Conservation (phyloP, 257 asterid genomes). For the Penstemon eatonii region DNA sequence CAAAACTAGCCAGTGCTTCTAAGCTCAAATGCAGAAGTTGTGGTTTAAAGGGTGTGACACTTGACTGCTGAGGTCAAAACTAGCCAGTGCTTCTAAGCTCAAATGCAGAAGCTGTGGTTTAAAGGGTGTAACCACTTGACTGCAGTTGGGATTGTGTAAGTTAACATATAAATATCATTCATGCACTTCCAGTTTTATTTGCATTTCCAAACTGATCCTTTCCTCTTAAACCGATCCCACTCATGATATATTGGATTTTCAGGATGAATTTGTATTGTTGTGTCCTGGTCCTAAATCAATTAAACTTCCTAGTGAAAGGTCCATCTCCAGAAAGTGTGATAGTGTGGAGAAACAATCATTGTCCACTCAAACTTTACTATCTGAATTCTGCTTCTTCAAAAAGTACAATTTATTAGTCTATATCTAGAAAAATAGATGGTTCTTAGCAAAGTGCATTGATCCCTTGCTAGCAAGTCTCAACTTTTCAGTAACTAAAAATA, state of each 20-base stretch:
- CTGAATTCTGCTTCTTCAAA: conserved; percentile 1
- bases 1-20: conserved; percentile 80
- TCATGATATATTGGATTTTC: conserved; percentile 24
- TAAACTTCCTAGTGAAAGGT: conserved; percentile 72
- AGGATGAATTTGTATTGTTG: conserved; percentile 71
- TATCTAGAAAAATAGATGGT: neutral
- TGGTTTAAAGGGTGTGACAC: conserved; percentile 93
- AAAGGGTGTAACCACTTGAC: conserved; percentile 49
- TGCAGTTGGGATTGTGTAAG: conserved; percentile 94
- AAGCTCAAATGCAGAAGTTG: conserved; percentile 89
- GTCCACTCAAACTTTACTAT: conserved; percentile 41
- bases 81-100: conserved; percentile 35
- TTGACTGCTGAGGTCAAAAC: conserved; percentile 62
- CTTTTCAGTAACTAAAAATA: too few relatives aligned
- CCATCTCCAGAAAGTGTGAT: conserved; percentile 38
- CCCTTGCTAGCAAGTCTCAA: too few relatives aligned
- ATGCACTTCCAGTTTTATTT: conserved; percentile 5
- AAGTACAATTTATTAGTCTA: neutral
- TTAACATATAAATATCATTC: conserved; percentile 9
- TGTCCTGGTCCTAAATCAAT: conserved; percentile 73
- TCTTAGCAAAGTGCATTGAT: neutral
- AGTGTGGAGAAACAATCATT: conserved; percentile 31
- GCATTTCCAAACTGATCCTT: conserved; percentile 10
- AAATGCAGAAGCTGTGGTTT: conserved; percentile 82
- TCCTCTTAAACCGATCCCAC: conserved; percentile 12